phyloP scores from a whole-genome alignment of 345 rosid species.

The Citrus trifoliata region DNA sequence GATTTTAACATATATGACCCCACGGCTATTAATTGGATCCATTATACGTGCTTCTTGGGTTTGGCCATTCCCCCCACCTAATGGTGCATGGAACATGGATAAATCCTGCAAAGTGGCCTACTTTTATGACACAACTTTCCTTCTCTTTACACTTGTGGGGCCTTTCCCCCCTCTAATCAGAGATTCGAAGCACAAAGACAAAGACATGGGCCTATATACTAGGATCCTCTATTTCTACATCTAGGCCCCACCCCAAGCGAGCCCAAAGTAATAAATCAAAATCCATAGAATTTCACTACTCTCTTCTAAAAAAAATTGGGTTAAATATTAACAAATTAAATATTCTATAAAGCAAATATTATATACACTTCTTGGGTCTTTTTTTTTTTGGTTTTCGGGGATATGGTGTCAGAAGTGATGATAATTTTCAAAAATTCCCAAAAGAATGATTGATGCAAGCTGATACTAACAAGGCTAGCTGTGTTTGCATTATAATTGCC shows the following conservation, averaged over 20 bases:
- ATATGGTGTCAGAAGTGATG: background rate
- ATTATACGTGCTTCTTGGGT: slow-evolving; percentile 1
- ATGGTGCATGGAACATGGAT: slow-evolving; percentile 20
- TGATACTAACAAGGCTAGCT: background rate
- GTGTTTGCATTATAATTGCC: no score
- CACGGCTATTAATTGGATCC: slow-evolving; percentile 17
- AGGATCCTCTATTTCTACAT: slow-evolving; percentile 24
- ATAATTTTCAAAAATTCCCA: no score
- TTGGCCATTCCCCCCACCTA: slow-evolving; percentile 12
- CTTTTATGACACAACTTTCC: slow-evolving; percentile 28
- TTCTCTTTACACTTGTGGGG: slow-evolving; percentile 19
- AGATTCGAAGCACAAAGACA: slow-evolving; percentile 25
- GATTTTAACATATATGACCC: slow-evolving; percentile 18
- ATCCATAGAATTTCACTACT: background rate
- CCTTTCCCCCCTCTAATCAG: slow-evolving; percentile 8
- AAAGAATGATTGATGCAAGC: background rate
- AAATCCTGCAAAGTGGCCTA: slow-evolving; percentile 11
- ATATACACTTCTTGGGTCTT: no score
- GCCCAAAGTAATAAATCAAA: no score
- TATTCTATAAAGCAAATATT: no score
- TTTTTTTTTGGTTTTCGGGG: no score
- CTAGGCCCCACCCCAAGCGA: background rate
- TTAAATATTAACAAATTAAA: background rate
- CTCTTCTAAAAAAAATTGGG: background rate
- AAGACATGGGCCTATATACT: slow-evolving; percentile 31